Percentiles rank a stretch among this genome's conserved stretches.
These are phyloP conservation scores for Xylariaceae sp. DNA, from an alignment of 2,329 filamentous ascomycete genomes.

Conservation along the genomic window DNA sequence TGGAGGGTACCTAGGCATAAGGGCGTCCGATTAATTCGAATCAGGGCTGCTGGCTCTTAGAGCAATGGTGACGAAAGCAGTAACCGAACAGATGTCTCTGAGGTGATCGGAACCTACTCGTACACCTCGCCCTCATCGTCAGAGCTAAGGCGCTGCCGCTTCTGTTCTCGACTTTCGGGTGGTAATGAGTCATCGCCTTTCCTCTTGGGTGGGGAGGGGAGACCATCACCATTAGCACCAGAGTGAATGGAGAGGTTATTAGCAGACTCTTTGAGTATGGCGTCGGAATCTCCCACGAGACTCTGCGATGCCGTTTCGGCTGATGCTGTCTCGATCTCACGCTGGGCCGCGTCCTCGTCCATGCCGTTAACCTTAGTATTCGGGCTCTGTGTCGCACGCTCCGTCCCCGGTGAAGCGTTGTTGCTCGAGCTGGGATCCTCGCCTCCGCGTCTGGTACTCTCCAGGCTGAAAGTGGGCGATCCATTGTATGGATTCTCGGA, in stretches of 20 bases:
- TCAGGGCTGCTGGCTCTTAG: too few species aligned
- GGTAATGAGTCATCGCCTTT: conserved; percentile 35
- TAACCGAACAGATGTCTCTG: too few species aligned
- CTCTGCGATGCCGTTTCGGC: conserved; percentile 34
- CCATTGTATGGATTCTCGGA: conserved; percentile 45
- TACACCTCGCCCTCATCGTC: conserved; percentile 45
- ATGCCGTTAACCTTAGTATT: conserved; percentile 35
- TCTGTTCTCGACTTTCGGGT: conserved; percentile 35
- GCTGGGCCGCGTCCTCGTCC: conserved; percentile 31
- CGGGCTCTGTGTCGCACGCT: conserved; percentile 47
- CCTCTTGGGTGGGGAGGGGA: conserved; percentile 38
- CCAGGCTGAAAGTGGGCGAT: conserved; percentile 51
- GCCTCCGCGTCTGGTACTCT: conserved; percentile 45
- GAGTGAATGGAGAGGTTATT: conserved; percentile 27
- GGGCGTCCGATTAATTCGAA: too few species aligned
- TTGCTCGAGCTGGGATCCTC: conserved; percentile 44
- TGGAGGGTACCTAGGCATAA: too few species aligned
- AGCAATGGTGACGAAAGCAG: too few species aligned
- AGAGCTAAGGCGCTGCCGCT: conserved; percentile 38
- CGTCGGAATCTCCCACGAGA: conserved; percentile 29
- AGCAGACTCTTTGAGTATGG: conserved; percentile 28
- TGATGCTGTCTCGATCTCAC: conserved; percentile 23
- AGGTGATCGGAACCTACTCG: conserved; percentile 20
- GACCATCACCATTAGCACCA: conserved; percentile 29
- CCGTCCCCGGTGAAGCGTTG: conserved; percentile 43